Base-by-base conservation (phyloP, 768 basidiomycete genomes). In the Russula dissimulans region DNA sequence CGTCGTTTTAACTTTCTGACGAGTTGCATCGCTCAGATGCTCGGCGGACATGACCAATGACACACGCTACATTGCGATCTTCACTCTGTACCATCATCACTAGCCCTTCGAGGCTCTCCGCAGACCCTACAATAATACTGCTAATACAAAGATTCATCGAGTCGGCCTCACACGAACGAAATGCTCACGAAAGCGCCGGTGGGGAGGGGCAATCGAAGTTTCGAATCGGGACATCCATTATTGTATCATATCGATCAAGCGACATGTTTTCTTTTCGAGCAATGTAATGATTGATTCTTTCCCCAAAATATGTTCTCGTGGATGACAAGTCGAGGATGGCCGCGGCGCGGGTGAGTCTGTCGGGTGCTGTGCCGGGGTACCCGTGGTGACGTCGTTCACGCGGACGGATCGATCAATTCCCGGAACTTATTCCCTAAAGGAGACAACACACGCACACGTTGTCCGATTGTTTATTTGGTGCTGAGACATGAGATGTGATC, bases 71-170 rank as follows among this genome's bases (percentile, higher is more conserved):
- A 47, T 56, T 55, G 51, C 61, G 52, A 66, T 69, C 56, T 59
- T 68, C 68, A 31, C n/a, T 56, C 43, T 61, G 58, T 61, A 62
- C 64, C 43, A 60, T 48, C 43, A 60, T 48, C 61, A 59, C 38
- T 36, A 15, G 57, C 42, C 57, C 42, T 36, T 44, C 18, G 31
- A 41, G 41, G 34, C 48, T 5, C 45, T 32, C 7, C 26, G 1
- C 41, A 8, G 39, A 61, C 18, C 36, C 43, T 61, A 61, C 51
- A 55, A 4, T 61, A 61, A n/a, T 57, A 57, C 45, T 51, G 34
- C 38, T 57, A 61, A 56, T 61, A 17, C 49, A 52, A 52, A 31
- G 29, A 46, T 22, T 34, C 54, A 46, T 52, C 43, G 29, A 61
- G 31, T 51, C 36, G 17, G 44, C 43, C 49, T 49, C 36, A 38